Base-by-base conservation (phyloP, 2,329 filamentous ascomycete species). In the Monosporascus ibericus region DNA sequence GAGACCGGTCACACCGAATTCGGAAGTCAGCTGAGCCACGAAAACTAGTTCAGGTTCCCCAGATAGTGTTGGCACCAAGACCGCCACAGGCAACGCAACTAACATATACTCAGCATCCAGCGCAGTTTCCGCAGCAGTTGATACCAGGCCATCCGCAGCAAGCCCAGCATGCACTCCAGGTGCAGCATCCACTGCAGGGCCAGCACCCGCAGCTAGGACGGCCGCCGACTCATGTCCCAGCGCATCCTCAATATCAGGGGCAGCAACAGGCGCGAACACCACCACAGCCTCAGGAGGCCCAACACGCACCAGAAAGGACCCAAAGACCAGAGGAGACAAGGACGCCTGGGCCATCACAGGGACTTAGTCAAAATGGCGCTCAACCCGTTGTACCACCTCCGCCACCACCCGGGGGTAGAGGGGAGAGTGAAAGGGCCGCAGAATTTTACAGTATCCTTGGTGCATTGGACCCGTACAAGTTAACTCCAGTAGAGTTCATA, bases 401-500 rank as follows among this genome's bases (percentile, higher is more conserved):
- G 18, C 20, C 39, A 24, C 17, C 39, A n/a, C 39, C 39, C 18
- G 9, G 5, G 2, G 9, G 8, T 42, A n/a, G 39, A n/a, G 39
- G 9, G 9, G 39, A 24, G 39, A 20, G 17, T 11, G 18, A 42
- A 42, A 11, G 39, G 20, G 20, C 17, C 9, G 39, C 49, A 54
- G 4, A 30, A 38, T 59, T 56, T 30, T 59, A 60, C 42, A 38
- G 48, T 14, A 53, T 59, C 25, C 51, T 60, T n/a, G 24, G 47
- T 3, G 55, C 54, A 8, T 51, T 60, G 14, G 58, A 60, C 46
- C 56, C 56, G 3, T 55, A 55, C 34, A 56, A 44, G 30, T 47
- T 27, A 6, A 57, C 57, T 1, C 60, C 60, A 3, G 55, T 52
- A 44, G 55, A 60, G 37, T 61, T 62, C 24, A 55, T 61, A 18